Evolutionary conservation across 169 alveolate species (phyloP).

Genomic region (Amoebophrya sp.): DNA sequence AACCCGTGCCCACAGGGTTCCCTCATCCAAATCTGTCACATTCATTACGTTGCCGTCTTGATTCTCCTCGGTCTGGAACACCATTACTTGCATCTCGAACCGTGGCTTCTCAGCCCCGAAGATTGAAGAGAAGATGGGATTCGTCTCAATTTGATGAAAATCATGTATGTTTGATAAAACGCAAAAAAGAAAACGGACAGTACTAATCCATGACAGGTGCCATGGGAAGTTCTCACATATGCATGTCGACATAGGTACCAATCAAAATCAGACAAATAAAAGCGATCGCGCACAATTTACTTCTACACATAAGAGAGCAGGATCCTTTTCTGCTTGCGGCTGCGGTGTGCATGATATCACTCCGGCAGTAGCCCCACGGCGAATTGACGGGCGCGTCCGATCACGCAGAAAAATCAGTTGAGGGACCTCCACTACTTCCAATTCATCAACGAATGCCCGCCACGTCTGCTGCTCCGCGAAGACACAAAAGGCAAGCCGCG

Average conservation of each 20-base stretch:
- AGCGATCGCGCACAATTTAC: no score
- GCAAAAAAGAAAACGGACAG: no score
- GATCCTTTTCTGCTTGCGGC: not conserved
- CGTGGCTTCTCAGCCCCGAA: no score
- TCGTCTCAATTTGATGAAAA: no score
- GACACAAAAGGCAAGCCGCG: not conserved
- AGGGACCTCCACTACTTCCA: not conserved
- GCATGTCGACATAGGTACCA: no score
- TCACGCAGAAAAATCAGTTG: not conserved
- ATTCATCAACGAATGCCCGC: slow-evolving; percentile 3
- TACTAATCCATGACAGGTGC: no score
- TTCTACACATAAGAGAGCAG: no score
- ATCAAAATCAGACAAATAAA: no score
- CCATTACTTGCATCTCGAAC: not conserved
- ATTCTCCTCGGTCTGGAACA: not conserved
- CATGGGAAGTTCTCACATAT: no score
- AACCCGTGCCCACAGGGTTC: not conserved
- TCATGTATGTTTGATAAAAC: no score
- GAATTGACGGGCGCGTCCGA: not conserved
- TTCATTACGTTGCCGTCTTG: not conserved
- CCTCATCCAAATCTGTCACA: not conserved
- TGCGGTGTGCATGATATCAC: not conserved
- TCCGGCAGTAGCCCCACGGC: not conserved
- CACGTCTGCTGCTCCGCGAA: not conserved
- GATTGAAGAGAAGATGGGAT: no score